Evolutionary conservation across 768 basidiomycete species (phyloP).

Genomic region (Mycena rebaudengoi): DNA sequence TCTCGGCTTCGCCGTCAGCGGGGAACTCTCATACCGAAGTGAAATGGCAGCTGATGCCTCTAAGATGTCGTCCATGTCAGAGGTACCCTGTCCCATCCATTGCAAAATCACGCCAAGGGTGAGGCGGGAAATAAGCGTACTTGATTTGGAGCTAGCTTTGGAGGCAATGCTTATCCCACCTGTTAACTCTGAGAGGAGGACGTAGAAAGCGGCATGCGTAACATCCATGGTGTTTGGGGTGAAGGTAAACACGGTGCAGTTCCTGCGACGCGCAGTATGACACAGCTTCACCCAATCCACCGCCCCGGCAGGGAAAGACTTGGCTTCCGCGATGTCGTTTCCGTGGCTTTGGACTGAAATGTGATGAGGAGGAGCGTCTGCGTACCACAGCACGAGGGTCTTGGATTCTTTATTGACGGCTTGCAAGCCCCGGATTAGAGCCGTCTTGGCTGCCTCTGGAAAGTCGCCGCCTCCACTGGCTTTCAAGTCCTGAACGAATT

Average conservation of each 20-base stretch:
- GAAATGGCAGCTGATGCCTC: slow-evolving; percentile 9
- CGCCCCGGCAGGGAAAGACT: slow-evolving; percentile 31
- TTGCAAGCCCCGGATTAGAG: slow-evolving; percentile 32
- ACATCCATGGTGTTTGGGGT: slow-evolving; percentile 16
- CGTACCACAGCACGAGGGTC: slow-evolving; percentile 37
- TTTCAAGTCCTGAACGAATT: slow-evolving; percentile 25
- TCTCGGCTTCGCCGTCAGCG: slow-evolving; percentile 15
- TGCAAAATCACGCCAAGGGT: slow-evolving; percentile 35
- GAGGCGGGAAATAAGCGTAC: slow-evolving; percentile 30
- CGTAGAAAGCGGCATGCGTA: slow-evolving; percentile 25
- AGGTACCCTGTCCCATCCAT: slow-evolving; percentile 33
- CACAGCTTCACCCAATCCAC: slow-evolving; percentile 38
- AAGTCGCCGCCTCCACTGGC: slow-evolving; percentile 36
- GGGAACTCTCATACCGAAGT: slow-evolving; percentile 24
- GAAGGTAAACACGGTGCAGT: slow-evolving; percentile 36
- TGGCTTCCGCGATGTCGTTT: slow-evolving; percentile 28
- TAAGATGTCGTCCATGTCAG: slow-evolving; percentile 15
- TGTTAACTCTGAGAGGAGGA: slow-evolving; percentile 32
- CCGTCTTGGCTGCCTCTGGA: slow-evolving; percentile 38
- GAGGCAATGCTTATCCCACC: slow-evolving; percentile 32
- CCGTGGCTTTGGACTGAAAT: slow-evolving; percentile 13
- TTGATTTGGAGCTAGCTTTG: slow-evolving; percentile 7
- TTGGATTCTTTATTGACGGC: slow-evolving; percentile 28
- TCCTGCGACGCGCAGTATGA: slow-evolving; percentile 25
- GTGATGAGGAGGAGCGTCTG: slow-evolving; percentile 39